Percentiles rank a stretch among this genome's conserved stretches.
phyloP scores from a whole-genome alignment of 2,329 filamentous ascomycete species.

The Coniella lustricola region DNA sequence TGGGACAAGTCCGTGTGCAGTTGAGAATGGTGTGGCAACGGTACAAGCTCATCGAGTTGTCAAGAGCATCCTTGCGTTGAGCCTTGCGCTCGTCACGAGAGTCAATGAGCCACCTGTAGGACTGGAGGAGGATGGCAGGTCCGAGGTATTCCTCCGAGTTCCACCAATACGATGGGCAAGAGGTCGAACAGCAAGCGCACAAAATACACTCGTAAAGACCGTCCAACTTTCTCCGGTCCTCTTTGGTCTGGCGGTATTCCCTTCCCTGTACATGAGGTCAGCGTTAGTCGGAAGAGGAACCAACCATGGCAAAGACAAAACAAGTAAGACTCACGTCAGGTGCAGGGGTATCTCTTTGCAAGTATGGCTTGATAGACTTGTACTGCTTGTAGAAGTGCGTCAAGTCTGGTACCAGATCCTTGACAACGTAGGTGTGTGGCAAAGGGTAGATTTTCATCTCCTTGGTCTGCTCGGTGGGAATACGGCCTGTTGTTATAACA shows the following conservation, averaged over 20 bases:
- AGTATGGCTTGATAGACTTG: constrained; percentile 98
- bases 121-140: constrained; percentile 92
- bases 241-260: constrained; percentile 85
- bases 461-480: constrained; percentile 71
- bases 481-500: constrained; percentile 67
- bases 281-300: background rate
- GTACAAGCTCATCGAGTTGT: constrained; percentile 99
- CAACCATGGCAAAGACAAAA: background rate
- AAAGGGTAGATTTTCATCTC: constrained; percentile 96
- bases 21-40: constrained; percentile 99
- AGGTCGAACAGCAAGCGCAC: constrained; percentile 97
- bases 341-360: constrained; percentile 80
- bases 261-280: constrained; percentile 56
- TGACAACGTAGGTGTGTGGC: constrained; percentile 97
- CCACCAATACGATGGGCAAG: constrained; percentile 99
- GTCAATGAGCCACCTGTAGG: constrained; percentile 95
- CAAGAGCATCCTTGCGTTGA: constrained; percentile 82
- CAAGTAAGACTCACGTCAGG: constrained; percentile 61
- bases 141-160: constrained; percentile 98
- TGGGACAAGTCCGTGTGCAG: constrained; percentile 95
- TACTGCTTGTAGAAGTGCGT: constrained; percentile 99
- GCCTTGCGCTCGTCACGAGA: constrained; percentile 85
- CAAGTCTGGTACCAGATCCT: constrained; percentile 95
- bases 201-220: constrained; percentile 99
- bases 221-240: constrained; percentile 92